These are phyloP conservation scores for Climacium dendroides DNA, from an alignment of 225 moss, liverwort and hornwort species.

Conservation along the genomic window DNA sequence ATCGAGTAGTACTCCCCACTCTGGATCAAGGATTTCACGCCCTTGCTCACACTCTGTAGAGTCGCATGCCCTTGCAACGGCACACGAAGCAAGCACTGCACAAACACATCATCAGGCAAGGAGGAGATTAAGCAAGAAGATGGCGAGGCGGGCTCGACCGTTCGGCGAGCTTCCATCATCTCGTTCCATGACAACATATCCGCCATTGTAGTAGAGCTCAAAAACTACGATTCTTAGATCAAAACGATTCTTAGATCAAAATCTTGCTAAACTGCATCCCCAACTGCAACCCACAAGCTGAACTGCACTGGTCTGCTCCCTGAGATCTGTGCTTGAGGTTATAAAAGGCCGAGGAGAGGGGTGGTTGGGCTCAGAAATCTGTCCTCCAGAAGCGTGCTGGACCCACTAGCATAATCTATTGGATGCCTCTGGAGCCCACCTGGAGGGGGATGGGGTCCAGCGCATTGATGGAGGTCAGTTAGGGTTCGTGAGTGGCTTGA, in stretches of 20 bases:
- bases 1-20: conserved; percentile 40
- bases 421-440: not conserved
- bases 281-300: not conserved
- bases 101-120: conserved; percentile 65
- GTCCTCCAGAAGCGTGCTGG: not conserved
- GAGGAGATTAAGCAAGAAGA: conserved; percentile 20
- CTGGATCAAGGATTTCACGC: conserved; percentile 29
- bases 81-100: conserved; percentile 64
- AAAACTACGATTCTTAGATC: not conserved
- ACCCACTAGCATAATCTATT: not conserved
- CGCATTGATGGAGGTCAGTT: not conserved
- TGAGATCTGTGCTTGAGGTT: not conserved
- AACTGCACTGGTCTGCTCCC: not conserved
- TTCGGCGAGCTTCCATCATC: conserved; percentile 7
- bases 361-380: not conserved
- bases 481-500: not conserved
- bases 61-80: conserved; percentile 44
- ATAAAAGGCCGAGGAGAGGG: not conserved
- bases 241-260: no score
- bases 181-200: not conserved
- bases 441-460: not conserved
- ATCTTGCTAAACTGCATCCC: not conserved
- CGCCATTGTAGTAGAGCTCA: not conserved
- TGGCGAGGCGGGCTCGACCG: not conserved
- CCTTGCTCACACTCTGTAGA: conserved; percentile 34